phyloP scores from a whole-genome alignment of 1,139 yeast species.

The Debaryomyces robertsiae region DNA sequence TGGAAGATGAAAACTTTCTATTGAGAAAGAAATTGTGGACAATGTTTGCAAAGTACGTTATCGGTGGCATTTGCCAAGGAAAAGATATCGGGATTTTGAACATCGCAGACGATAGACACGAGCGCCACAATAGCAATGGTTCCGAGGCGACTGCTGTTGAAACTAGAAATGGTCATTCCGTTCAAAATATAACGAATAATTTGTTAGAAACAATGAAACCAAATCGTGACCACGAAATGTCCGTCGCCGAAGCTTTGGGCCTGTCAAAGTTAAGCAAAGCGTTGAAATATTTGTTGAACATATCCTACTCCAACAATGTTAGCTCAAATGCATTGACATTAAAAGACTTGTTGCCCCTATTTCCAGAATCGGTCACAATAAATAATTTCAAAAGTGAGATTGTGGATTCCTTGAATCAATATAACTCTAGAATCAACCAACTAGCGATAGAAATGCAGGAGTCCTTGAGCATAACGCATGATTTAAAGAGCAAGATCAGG shows the following conservation, averaged over 20 bases:
- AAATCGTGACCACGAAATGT: not conserved
- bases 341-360: slow-evolving; percentile 80
- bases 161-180: slow-evolving; percentile 5
- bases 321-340: slow-evolving; percentile 50
- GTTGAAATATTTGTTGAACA: slow-evolving; percentile 29
- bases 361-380: slow-evolving; percentile 81
- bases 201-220: slow-evolving; percentile 1
- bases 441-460: slow-evolving; percentile 77
- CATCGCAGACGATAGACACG: slow-evolving; percentile 15
- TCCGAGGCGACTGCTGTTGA: slow-evolving; percentile 1
- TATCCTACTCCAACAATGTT: slow-evolving; percentile 23
- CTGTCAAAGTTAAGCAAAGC: slow-evolving; percentile 22
- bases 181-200: slow-evolving; percentile 1
- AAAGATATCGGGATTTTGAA: slow-evolving; percentile 24
- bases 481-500: slow-evolving; percentile 60
- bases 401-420: slow-evolving; percentile 71
- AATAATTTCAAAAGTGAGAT: slow-evolving; percentile 85
- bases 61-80: slow-evolving; percentile 39
- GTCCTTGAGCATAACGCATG: slow-evolving; percentile 64
- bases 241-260: not conserved
- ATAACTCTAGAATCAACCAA: slow-evolving; percentile 63
- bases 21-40: slow-evolving; percentile 76
- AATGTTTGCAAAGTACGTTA: slow-evolving; percentile 62
- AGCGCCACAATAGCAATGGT: not conserved
- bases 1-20: slow-evolving; percentile 41